These are phyloP conservation scores for Microdochium bolleyi DNA, from an alignment of 2,329 filamentous ascomycete species.

Conservation along the genomic window DNA sequence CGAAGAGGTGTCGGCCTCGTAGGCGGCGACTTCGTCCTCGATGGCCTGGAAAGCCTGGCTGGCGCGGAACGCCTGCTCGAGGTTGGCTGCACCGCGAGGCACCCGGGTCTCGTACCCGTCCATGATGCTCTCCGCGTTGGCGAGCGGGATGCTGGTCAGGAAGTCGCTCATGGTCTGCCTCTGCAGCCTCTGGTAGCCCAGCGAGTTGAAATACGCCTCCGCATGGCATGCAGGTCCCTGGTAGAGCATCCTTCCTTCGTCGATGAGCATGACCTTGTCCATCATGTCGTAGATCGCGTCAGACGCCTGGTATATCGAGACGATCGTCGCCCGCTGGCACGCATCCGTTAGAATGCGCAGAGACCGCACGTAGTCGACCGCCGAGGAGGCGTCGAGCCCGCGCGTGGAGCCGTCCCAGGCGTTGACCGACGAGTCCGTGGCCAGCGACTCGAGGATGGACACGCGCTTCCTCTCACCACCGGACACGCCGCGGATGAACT, in stretches of 20 bases:
- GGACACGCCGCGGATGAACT: conserved; percentile 62
- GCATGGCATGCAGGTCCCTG: conserved; percentile 57
- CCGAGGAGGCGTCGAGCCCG: conserved; percentile 73
- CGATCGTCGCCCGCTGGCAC: conserved; percentile 47
- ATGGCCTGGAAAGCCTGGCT: conserved; percentile 55
- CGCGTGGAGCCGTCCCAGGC: conserved; percentile 77
- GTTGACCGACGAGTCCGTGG: conserved; percentile 64
- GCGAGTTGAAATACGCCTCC: conserved; percentile 55
- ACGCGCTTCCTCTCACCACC: conserved; percentile 78
- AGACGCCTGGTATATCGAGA: conserved; percentile 33
- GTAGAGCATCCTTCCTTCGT: conserved; percentile 54
- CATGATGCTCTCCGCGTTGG: conserved; percentile 62
- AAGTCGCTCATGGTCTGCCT: conserved; percentile 69
- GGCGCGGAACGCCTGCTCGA: conserved; percentile 56
- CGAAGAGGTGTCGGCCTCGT: conserved; percentile 16
- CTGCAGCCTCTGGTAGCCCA: conserved; percentile 55
- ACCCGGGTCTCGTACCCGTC: conserved; percentile 59
- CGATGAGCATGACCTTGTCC: conserved; percentile 75
- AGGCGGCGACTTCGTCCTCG: conserved; percentile 48
- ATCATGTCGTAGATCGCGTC: conserved; percentile 43
- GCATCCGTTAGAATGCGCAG: conserved; percentile 69
- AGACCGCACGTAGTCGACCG: conserved; percentile 67
- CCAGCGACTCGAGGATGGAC: conserved; percentile 69
- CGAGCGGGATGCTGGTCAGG: conserved; percentile 58
- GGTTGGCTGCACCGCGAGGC: conserved; percentile 61